phyloP scores from a whole-genome alignment of 1,139 yeast genomes.

The Debaryomycetaceae sp. region DNA sequence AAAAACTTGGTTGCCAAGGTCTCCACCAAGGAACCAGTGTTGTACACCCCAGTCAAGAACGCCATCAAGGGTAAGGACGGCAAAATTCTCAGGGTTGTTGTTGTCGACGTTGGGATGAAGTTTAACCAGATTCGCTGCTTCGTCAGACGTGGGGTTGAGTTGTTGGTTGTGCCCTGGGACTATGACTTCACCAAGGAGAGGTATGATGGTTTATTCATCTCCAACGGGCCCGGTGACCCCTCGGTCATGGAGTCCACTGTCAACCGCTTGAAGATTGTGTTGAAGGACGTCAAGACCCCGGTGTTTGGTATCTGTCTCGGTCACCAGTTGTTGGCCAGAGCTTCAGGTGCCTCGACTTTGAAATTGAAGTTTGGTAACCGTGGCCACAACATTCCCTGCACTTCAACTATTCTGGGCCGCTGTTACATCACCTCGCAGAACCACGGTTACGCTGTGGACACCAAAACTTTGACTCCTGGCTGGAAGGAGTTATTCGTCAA shows the following conservation, averaged over 20 bases:
- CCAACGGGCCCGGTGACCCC: slow-evolving; percentile 99
- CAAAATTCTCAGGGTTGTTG: slow-evolving; percentile 73
- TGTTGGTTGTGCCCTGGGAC: slow-evolving; percentile 95
- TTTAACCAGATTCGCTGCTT: slow-evolving; percentile 97
- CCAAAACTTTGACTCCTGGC: slow-evolving; percentile 62
- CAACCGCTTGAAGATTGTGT: slow-evolving; percentile 50
- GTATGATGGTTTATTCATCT: slow-evolving; percentile 92
- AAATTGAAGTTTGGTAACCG: slow-evolving; percentile 98
- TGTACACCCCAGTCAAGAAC: slow-evolving; percentile 62
- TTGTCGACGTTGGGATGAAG: slow-evolving; percentile 97
- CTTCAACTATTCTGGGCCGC: slow-evolving; percentile 87
- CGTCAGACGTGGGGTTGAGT: slow-evolving; percentile 92
- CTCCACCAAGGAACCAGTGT: slow-evolving; percentile 68
- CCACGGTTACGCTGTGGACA: slow-evolving; percentile 97
- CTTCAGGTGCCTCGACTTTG: slow-evolving; percentile 87
- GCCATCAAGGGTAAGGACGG: slow-evolving; percentile 64
- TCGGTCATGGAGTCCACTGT: slow-evolving; percentile 71
- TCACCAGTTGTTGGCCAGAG: slow-evolving; percentile 95
- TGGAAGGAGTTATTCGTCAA: slow-evolving; percentile 96
- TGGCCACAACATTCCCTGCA: slow-evolving; percentile 99
- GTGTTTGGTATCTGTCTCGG: slow-evolving; percentile 98
- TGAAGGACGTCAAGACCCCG: slow-evolving; percentile 66
- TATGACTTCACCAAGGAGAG: slow-evolving; percentile 73
- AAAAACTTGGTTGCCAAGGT: slow-evolving; percentile 91
- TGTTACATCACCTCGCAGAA: slow-evolving; percentile 99